Percentiles rank a stretch among this genome's conserved stretches.
These are phyloP conservation scores for Bruguiera sexangula DNA, from an alignment of 345 rosid species.

Conservation along the genomic window DNA sequence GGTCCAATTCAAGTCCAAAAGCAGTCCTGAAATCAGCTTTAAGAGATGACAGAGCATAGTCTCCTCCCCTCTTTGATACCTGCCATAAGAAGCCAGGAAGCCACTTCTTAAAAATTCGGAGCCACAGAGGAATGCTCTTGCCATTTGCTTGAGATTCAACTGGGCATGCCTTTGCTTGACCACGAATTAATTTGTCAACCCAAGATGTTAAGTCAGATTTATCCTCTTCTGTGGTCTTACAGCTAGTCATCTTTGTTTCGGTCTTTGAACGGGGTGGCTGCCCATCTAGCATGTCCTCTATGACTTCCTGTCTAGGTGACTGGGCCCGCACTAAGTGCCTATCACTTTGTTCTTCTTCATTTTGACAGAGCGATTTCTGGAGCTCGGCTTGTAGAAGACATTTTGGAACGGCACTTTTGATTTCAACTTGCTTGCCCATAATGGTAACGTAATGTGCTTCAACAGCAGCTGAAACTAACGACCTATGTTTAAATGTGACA, in stretches of 20 bases:
- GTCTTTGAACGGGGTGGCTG: not conserved
- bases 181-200: conserved; percentile 42
- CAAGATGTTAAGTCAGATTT: conserved; percentile 36
- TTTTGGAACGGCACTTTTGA: conserved; percentile 42
- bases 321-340: conserved; percentile 15
- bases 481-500: conserved; percentile 47
- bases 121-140: conserved; percentile 47
- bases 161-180: conserved; percentile 29
- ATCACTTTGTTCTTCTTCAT: conserved; percentile 17
- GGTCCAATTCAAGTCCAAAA: conserved; percentile 65
- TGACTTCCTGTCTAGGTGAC: conserved; percentile 3
- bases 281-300: not conserved
- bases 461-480: conserved; percentile 49
- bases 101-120: conserved; percentile 62
- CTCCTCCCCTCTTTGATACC: conserved; percentile 31
- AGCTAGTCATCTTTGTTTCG: conserved; percentile 13
- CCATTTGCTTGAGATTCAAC: conserved; percentile 18
- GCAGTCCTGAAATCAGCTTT: conserved; percentile 67
- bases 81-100: conserved; percentile 50
- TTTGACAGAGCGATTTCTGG: conserved; percentile 24
- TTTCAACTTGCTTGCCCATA: conserved; percentile 56
- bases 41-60: conserved; percentile 77
- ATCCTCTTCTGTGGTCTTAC: conserved; percentile 21
- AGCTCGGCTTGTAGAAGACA: conserved; percentile 17
- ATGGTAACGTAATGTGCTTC: conserved; percentile 39